A percentile compares a stretch with the other conserved stretches of the same genome.
Evolutionary conservation across 176 grass and related monocot genomes (phyloP).

Genomic region (Aegilops longissima): DNA sequence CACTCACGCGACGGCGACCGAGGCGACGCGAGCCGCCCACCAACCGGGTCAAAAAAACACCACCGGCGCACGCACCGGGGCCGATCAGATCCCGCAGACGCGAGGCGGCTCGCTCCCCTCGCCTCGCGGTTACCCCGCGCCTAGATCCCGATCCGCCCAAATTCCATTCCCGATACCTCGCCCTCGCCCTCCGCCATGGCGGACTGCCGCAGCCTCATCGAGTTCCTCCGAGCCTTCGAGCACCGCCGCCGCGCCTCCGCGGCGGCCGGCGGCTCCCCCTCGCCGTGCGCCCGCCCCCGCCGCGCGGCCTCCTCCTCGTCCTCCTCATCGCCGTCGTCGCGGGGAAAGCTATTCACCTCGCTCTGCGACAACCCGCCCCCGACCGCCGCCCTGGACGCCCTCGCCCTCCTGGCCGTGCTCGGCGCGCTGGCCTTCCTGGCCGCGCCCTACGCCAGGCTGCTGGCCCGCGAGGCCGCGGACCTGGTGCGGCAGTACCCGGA

Average conservation of each 20-base stretch:
- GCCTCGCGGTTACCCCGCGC: neutral
- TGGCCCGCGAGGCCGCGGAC: slow-evolving; percentile 44
- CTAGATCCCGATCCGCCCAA: slow-evolving; percentile 29
- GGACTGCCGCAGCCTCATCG: slow-evolving; percentile 89
- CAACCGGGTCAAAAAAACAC: neutral
- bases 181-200: slow-evolving; percentile 44
- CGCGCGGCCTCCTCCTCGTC: slow-evolving; percentile 10
- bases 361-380: slow-evolving; percentile 68
- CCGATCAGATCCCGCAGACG: neutral
- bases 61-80: neutral
- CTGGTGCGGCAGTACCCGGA: slow-evolving; percentile 41
- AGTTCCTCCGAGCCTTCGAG: slow-evolving; percentile 87
- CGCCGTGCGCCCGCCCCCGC: slow-evolving; percentile 25
- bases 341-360: slow-evolving; percentile 32
- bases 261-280: neutral
- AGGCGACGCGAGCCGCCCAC: neutral
- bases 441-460: slow-evolving; percentile 50
- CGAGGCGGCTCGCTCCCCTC: neutral
- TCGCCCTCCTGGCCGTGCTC: slow-evolving; percentile 60
- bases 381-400: slow-evolving; percentile 54
- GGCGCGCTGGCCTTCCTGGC: slow-evolving; percentile 46
- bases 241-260: slow-evolving; percentile 30
- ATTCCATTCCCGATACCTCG: neutral
- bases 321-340: slow-evolving; percentile 24
- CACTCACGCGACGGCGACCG: neutral